These are phyloP conservation scores for Ganoderma leucocontextum DNA, from an alignment of 1,284 basidiomycete species.

Conservation along the genomic window DNA sequence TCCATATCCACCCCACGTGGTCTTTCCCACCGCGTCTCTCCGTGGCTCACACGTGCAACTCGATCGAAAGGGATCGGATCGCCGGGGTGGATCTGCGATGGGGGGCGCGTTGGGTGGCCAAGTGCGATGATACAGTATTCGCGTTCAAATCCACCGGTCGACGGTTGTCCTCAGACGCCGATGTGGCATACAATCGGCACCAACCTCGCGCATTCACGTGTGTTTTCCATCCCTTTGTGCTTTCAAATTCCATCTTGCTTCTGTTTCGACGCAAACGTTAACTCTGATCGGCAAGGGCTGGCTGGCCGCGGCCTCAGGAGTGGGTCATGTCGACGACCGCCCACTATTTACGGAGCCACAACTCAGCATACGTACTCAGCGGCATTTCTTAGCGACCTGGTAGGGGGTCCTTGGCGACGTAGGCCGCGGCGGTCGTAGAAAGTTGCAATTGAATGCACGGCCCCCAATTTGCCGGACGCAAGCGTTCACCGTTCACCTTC, in stretches of 20 bases:
- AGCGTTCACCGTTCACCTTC: too few relatives aligned
- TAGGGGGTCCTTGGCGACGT: background rate
- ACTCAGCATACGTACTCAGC: background rate
- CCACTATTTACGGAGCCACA: background rate
- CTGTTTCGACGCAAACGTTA: constrained; percentile 4
- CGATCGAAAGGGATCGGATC: constrained; percentile 3
- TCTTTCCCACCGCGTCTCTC: background rate
- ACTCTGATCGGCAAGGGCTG: background rate
- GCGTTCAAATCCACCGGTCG: background rate
- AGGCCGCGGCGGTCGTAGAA: background rate
- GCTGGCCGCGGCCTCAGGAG: background rate
- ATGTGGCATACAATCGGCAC: background rate
- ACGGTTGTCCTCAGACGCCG: background rate
- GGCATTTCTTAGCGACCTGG: background rate
- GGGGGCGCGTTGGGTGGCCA: too few relatives aligned
- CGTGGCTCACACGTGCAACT: constrained; percentile 1
- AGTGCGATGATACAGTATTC: constrained; percentile 18
- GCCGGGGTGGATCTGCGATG: too few relatives aligned
- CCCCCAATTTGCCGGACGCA: background rate
- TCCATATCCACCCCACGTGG: constrained; percentile 27
- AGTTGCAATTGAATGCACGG: background rate
- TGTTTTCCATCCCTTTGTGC: background rate
- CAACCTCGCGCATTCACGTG: background rate
- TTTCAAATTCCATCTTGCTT: background rate
- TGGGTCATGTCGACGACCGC: background rate